Evolutionary conservation across 331 rosid species (phyloP).

Genomic region (Saraca asoca): DNA sequence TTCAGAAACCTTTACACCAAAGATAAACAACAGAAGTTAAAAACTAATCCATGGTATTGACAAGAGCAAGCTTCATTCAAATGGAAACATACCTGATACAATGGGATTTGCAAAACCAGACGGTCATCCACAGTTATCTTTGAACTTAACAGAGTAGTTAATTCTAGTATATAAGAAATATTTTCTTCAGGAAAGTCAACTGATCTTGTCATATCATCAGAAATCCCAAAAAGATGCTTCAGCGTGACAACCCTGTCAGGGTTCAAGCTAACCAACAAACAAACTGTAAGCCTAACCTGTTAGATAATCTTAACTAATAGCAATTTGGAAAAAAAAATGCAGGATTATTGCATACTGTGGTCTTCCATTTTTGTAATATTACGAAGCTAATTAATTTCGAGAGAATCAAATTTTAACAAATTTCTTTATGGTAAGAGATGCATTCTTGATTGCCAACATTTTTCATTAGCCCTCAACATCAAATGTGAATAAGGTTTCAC

Average conservation of each 20-base stretch:
- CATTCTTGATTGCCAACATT: too few relatives aligned
- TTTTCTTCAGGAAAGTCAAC: conserved; percentile 66
- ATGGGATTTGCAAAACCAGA: conserved; percentile 46
- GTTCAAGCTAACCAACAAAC: conserved; percentile 63
- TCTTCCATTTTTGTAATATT: conserved; percentile 7
- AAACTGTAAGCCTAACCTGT: conserved; percentile 44
- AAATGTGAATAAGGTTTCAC: not conserved
- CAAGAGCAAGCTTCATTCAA: conserved; percentile 14
- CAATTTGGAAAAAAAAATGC: not conserved
- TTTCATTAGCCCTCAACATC: not conserved
- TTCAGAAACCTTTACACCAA: conserved; percentile 64
- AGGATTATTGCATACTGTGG: not conserved
- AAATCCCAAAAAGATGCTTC: conserved; percentile 80
- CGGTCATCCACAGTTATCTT: conserved; percentile 50
- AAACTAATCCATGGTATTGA: conserved; percentile 22
- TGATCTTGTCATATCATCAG: conserved; percentile 54
- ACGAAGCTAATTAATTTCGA: conserved; percentile 18
- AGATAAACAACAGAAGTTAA: conserved; percentile 34
- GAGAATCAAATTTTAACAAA: conserved; percentile 15
- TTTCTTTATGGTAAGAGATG: not conserved
- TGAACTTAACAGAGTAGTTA: conserved; percentile 57
- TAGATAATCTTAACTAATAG: conserved; percentile 17
- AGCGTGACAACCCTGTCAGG: conserved; percentile 64
- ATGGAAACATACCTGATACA: conserved; percentile 57
- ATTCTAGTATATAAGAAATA: conserved; percentile 55